phyloP scores from a whole-genome alignment of 2,329 filamentous ascomycete genomes.

The Trichoderma brevicompactum region DNA sequence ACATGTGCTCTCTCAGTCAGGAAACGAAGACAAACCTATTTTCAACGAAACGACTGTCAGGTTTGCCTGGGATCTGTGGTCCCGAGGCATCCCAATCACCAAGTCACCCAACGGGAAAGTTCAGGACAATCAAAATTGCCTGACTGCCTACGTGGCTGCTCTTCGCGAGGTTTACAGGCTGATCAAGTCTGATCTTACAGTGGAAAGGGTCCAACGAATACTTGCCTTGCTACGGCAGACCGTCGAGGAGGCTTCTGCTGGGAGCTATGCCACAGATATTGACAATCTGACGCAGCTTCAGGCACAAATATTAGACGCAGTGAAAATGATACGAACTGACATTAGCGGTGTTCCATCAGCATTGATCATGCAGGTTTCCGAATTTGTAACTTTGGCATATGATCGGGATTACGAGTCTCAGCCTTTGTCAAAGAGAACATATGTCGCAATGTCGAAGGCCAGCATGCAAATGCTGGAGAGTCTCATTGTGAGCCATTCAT shows the following conservation, averaged over 20 bases:
- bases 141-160: conserved; percentile 81
- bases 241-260: conserved; percentile 69
- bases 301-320: conserved; percentile 66
- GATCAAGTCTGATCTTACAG: conserved; percentile 65
- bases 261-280: conserved; percentile 71
- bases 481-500: conserved; percentile 62
- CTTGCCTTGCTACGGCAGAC: conserved; percentile 72
- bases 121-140: conserved; percentile 75
- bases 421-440: conserved; percentile 67
- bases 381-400: conserved; percentile 74
- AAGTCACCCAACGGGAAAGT: conserved; percentile 44
- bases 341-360: conserved; percentile 66
- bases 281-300: conserved; percentile 77
- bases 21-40: conserved; percentile 47
- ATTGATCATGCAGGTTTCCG: conserved; percentile 70
- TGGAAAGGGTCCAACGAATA: conserved; percentile 68
- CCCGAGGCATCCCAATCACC: conserved; percentile 62
- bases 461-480: conserved; percentile 72
- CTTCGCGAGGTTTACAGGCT: conserved; percentile 80
- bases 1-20: conserved; percentile 61
- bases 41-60: conserved; percentile 60
- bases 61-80: conserved; percentile 72
- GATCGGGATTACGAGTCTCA: conserved; percentile 43
- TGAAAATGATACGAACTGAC: conserved; percentile 70
- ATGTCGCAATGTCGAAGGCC: conserved; percentile 84